phyloP scores from a whole-genome alignment of 108 stramenopile species.

The Fragilariopsis cylindrus region DNA sequence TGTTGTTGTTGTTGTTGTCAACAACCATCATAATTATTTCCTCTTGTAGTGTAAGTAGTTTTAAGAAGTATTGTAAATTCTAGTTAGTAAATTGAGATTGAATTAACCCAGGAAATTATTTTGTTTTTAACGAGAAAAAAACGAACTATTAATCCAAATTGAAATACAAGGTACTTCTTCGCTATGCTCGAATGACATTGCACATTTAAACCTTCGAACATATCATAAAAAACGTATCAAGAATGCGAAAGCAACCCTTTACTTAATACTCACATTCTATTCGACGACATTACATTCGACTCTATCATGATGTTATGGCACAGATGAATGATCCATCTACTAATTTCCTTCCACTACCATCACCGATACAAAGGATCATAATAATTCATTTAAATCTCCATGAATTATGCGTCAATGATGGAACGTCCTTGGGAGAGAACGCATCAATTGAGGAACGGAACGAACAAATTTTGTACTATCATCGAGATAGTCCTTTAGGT shows the following conservation, averaged over 20 bases:
- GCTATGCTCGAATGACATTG: too few species aligned
- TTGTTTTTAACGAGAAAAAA: too few species aligned
- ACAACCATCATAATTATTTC: too few species aligned
- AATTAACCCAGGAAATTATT: too few species aligned
- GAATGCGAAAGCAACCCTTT: conserved; percentile 13
- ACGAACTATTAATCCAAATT: too few species aligned
- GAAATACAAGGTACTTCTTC: too few species aligned
- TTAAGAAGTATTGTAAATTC: too few species aligned
- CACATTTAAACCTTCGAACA: too few species aligned
- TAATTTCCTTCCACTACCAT: neutral
- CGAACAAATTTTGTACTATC: conserved; percentile 73
- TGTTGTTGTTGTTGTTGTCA: too few species aligned
- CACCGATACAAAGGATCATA: conserved; percentile 41
- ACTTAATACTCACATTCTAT: conserved; percentile 79
- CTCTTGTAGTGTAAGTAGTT: too few species aligned
- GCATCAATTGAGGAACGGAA: conserved; percentile 65
- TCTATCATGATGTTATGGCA: conserved; percentile 13
- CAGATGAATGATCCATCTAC: neutral
- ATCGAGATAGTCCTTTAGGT: conserved; percentile 15
- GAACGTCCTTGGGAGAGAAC: conserved; percentile 51
- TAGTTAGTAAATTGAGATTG: too few species aligned
- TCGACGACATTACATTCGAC: conserved; percentile 61
- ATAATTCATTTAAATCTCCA: conserved; percentile 35
- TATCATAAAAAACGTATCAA: too few species aligned
- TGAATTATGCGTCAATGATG: conserved; percentile 25